Percentiles rank a stretch among this genome's conserved stretches.
These are phyloP conservation scores for Rhododendron molle DNA, from an alignment of 148 eudicot species.

Conservation along the genomic window DNA sequence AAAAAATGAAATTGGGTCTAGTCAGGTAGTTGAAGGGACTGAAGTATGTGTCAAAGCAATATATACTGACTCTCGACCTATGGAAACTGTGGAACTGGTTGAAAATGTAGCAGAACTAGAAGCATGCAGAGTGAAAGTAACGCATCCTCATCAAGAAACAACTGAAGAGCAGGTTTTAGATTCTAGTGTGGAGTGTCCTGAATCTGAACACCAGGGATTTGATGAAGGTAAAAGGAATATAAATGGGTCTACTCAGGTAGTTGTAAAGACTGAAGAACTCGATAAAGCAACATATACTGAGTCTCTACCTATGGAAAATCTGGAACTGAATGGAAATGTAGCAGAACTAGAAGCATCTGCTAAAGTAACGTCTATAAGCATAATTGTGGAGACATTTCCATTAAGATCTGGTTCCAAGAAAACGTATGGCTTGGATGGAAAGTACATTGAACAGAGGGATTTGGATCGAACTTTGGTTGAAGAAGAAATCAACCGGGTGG, in stretches of 20 bases:
- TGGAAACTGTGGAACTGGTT: conserved; percentile 21
- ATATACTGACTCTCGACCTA: conserved; percentile 8
- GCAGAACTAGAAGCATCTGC: conserved; percentile 16
- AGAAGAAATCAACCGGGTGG: conserved; percentile 16
- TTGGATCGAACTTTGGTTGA: conserved; percentile 18
- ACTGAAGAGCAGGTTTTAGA: conserved; percentile 18
- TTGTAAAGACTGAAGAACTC: conserved; percentile 25
- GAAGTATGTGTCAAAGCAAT: conserved; percentile 27
- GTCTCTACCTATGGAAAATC: conserved; percentile 14
- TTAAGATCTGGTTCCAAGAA: conserved; percentile 33
- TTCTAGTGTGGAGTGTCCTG: conserved; percentile 21
- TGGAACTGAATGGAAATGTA: conserved; percentile 25
- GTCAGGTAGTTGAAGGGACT: conserved; percentile 23
- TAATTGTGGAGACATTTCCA: conserved; percentile 69
- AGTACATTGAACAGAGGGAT: conserved; percentile 13
- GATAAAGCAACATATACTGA: conserved; percentile 16
- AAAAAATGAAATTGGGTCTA: conserved; percentile 9
- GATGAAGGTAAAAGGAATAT: conserved; percentile 9
- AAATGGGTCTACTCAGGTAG: conserved; percentile 11
- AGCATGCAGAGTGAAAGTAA: conserved; percentile 6
- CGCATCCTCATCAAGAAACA: conserved; percentile 12
- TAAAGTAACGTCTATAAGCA: conserved; percentile 13
- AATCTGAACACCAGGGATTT: conserved; percentile 17
- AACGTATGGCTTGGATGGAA: conserved; percentile 22
- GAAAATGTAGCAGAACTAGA: conserved; percentile 20